Percentiles rank a stretch among this genome's conserved stretches.
Conservation (phyloP, 164 flowering plant species). For the Piper longum region DNA sequence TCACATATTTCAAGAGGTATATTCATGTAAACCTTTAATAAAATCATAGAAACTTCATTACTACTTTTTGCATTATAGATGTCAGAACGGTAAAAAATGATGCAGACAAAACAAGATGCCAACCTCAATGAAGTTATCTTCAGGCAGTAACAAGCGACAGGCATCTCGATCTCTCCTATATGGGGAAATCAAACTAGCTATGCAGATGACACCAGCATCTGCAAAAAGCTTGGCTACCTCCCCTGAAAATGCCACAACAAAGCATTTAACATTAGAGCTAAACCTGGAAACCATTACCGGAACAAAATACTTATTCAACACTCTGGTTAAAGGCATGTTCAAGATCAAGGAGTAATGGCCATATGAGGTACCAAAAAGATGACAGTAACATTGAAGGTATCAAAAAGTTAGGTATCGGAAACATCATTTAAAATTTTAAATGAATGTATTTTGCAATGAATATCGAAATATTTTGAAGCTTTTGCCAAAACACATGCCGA, state of each 20-base stretch:
- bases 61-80: background rate
- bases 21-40: conserved; percentile 68
- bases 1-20: conserved; percentile 83
- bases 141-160: conserved; percentile 66
- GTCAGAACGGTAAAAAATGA: background rate
- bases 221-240: conserved; percentile 98
- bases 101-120: background rate
- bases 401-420: too few species aligned
- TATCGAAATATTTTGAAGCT: too few species aligned
- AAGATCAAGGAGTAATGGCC: too few species aligned
- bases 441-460: too few species aligned
- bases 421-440: too few species aligned
- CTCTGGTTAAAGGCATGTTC: too few species aligned
- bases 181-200: conserved; percentile 91
- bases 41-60: background rate
- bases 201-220: conserved; percentile 93
- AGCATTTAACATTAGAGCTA: background rate
- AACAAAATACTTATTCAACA: background rate
- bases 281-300: background rate
- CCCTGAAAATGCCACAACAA: conserved; percentile 25
- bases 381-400: too few species aligned
- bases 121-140: conserved; percentile 87
- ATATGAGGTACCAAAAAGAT: too few species aligned
- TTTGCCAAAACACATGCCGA: too few species aligned
- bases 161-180: conserved; percentile 80